phyloP scores from a whole-genome alignment of 306 rosid species.

The Castanea mollissima region DNA sequence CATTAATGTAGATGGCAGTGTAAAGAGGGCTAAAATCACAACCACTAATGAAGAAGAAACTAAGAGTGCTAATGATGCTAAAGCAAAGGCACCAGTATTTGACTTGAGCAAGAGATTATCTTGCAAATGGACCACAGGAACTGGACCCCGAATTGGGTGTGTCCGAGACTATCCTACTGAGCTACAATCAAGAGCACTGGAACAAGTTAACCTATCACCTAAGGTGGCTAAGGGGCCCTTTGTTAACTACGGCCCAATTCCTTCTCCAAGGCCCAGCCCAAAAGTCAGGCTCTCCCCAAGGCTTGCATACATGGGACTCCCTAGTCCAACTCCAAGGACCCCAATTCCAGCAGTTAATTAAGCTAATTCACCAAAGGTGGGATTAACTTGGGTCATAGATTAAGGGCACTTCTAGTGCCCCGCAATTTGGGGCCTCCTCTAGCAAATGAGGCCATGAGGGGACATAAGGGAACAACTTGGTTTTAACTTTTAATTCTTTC shows the following conservation, averaged over 20 bases:
- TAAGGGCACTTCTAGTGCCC: background rate
- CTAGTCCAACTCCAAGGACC: constrained; percentile 86
- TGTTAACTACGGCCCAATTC: constrained; percentile 66
- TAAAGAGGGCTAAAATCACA: constrained; percentile 15
- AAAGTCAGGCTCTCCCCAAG: constrained; percentile 76
- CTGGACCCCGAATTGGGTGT: constrained; percentile 89
- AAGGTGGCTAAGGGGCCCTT: constrained; percentile 34
- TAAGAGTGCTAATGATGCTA: constrained; percentile 24
- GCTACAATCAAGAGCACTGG: constrained; percentile 72
- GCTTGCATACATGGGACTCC: constrained; percentile 65
- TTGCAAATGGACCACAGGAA: constrained; percentile 79
- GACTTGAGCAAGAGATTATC: constrained; percentile 47
- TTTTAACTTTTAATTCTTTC: background rate
- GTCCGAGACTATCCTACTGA: constrained; percentile 84
- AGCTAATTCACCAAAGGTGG: background rate
- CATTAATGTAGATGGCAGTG: constrained; percentile 8
- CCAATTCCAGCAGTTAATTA: constrained; percentile 35
- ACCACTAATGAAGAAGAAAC: constrained; percentile 24
- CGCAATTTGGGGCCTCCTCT: background rate
- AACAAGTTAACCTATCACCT: constrained; percentile 78
- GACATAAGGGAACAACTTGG: constrained; percentile 16
- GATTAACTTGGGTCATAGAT: background rate
- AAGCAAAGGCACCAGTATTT: constrained; percentile 21
- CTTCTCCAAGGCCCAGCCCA: constrained; percentile 96
- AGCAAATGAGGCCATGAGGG: background rate